These are phyloP conservation scores for Debaryomyces sp. DNA, from an alignment of 1,139 yeast species.

Conservation along the genomic window DNA sequence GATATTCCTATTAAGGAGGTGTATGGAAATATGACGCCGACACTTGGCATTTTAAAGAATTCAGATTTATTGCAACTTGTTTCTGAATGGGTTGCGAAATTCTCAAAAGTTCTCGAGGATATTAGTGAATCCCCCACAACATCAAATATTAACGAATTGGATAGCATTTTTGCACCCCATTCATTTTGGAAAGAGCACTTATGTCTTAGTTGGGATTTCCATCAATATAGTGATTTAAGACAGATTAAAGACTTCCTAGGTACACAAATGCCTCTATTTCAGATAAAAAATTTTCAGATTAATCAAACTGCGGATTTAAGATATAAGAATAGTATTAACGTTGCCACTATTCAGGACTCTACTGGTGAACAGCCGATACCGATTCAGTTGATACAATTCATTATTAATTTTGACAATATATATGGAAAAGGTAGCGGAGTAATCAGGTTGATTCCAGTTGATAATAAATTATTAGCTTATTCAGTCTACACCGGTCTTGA, in stretches of 20 bases:
- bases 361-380: constrained; percentile 22
- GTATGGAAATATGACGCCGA: constrained; percentile 26
- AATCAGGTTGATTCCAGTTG: constrained; percentile 31
- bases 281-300: constrained; percentile 23
- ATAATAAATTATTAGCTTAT: constrained; percentile 31
- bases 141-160: constrained; percentile 13
- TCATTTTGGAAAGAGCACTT: constrained; percentile 41
- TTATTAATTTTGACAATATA: constrained; percentile 28
- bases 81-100: constrained; percentile 29
- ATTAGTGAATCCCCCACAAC: constrained; percentile 7
- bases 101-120: constrained; percentile 21
- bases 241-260: constrained; percentile 20
- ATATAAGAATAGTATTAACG: constrained; percentile 25
- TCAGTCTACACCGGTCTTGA: constrained; percentile 37
- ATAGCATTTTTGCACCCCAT: constrained; percentile 24
- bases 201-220: constrained; percentile 31
- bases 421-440: constrained; percentile 36
- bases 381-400: constrained; percentile 35
- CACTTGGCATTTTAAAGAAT: constrained; percentile 24
- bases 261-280: constrained; percentile 17
- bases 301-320: constrained; percentile 29
- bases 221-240: constrained; percentile 29
- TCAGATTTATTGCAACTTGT: constrained; percentile 23
- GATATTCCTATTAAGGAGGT: constrained; percentile 29
- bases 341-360: constrained; percentile 26